Evolutionary conservation across 345 rosid species (phyloP), one percentile per base, ranked within the genome.

Genomic region (Bruguiera gymnorhiza): DNA sequence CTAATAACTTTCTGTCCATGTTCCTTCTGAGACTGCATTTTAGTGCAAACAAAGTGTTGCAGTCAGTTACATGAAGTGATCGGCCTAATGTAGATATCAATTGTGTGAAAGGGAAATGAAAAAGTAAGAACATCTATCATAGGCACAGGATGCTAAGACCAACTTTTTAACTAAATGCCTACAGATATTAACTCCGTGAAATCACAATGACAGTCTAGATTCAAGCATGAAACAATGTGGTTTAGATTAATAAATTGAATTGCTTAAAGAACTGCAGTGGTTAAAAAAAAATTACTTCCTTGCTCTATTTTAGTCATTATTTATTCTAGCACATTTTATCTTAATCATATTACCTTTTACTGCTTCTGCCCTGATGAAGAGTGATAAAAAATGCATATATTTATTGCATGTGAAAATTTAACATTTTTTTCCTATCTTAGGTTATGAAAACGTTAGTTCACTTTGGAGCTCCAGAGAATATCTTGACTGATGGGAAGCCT

Each of bases 401-500:
- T 6, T 59, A 26, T 30, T 32, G 31, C 4, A 62, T 34, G 27
- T 32, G 11, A 31, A 66, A 65, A 55, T 70, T 70, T 78, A 8
- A 46, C 6, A 20, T 15, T 39, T 55, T 58, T 56, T 65, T 69
- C 70, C 52, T 39, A 55, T 66, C 73, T 56, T 78, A 91, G 98
- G 93, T 89, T 65, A 83, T 91, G 96, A 92, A 89, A 56, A 91
- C 97, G 21, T 80, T 94, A 73, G 97, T 91, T 76, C 90, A 82
- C 55, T 94, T 94, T 86, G 97, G 98, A 11, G 98, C 97, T 67
- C 97, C 98, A 19, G 65, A 81, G 82, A 86, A 64, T 60, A 91
- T 91, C 60, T 76, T 94, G 73, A 75, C 91, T 60, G 83, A 91
- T 79, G 98, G 98, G 72, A 94, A 94, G 87, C 97, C 97, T 70